Conservation (phyloP, 805 yeast species). For the Cyberlindnera veronae region DNA sequence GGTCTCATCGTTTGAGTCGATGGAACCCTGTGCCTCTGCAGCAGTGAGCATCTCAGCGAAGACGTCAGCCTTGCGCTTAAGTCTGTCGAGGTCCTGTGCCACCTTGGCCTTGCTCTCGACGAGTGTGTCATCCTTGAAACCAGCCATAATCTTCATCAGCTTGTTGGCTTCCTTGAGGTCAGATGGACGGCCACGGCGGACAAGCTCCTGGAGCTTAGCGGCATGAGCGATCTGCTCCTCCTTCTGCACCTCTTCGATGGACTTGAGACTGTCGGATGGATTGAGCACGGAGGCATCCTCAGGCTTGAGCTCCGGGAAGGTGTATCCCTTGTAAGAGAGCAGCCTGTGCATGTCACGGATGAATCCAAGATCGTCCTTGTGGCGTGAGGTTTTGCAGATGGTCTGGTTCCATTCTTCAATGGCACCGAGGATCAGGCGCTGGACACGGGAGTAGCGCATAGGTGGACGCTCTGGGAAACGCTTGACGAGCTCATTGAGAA, state of each 20-base stretch:
- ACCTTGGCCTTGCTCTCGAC: constrained; percentile 69
- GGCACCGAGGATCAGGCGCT: constrained; percentile 79
- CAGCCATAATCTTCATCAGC: constrained; percentile 97
- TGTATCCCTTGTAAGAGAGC: constrained; percentile 83
- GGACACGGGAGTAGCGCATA: constrained; percentile 74
- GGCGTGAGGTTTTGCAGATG: constrained; percentile 81
- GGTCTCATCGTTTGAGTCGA: constrained; percentile 58
- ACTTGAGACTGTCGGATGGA: constrained; percentile 82
- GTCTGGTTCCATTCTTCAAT: constrained; percentile 98
- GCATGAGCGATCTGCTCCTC: constrained; percentile 92
- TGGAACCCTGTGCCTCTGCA: constrained; percentile 37
- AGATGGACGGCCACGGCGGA: constrained; percentile 92
- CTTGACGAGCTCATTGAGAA: constrained; percentile 87
- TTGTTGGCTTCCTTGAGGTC: constrained; percentile 96
- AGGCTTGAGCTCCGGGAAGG: constrained; percentile 84
- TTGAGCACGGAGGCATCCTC: constrained; percentile 93
- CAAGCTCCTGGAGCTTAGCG: constrained; percentile 92
- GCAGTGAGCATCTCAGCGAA: constrained; percentile 80
- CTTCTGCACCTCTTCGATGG: constrained; percentile 84
- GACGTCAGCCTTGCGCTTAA: constrained; percentile 81
- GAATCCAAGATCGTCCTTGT: constrained; percentile 88
- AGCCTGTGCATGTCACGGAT: constrained; percentile 95
- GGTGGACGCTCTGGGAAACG: constrained; percentile 96
- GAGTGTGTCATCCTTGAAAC: constrained; percentile 79
- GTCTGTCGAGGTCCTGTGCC: constrained; percentile 76